A percentile compares a stretch with the other conserved stretches of the same genome.
phyloP scores from a whole-genome alignment of 2,329 filamentous ascomycete genomes.

The Fusarium mangiferae region DNA sequence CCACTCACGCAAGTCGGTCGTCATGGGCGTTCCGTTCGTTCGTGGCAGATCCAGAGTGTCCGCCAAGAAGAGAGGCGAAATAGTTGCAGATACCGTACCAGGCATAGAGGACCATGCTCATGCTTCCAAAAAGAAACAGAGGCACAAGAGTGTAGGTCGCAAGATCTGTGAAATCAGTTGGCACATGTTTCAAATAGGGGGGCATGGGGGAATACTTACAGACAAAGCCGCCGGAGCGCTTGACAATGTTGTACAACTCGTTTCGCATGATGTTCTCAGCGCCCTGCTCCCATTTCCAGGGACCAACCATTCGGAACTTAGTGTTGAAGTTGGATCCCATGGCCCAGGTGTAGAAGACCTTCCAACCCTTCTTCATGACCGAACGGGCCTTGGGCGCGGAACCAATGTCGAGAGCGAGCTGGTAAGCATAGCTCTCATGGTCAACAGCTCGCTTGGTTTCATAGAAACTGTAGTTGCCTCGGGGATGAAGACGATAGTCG shows the following conservation, averaged over 20 bases:
- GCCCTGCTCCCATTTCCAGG: conserved; percentile 53
- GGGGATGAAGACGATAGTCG: conserved; percentile 53
- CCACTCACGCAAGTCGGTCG: not conserved
- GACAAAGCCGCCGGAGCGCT: conserved; percentile 49
- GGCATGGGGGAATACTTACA: conserved; percentile 45
- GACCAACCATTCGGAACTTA: conserved; percentile 59
- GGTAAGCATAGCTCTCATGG: conserved; percentile 61
- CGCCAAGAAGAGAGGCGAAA: conserved; percentile 6
- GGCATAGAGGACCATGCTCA: conserved; percentile 46
- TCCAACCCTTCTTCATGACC: conserved; percentile 50
- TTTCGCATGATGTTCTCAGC: conserved; percentile 53
- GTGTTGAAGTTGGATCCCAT: conserved; percentile 61
- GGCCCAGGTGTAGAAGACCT: conserved; percentile 57
- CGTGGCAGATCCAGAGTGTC: not conserved
- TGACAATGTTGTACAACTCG: conserved; percentile 55
- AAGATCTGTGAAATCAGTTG: conserved; percentile 45
- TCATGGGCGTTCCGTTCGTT: not conserved
- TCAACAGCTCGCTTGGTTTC: conserved; percentile 56
- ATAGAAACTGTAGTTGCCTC: conserved; percentile 48
- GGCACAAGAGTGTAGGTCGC: conserved; percentile 51
- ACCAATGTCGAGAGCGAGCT: conserved; percentile 59
- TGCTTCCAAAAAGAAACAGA: conserved; percentile 48
- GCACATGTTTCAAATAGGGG: not conserved
- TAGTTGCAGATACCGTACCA: conserved; percentile 24
- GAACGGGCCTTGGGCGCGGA: conserved; percentile 52